Conservation (phyloP, 129 eudicot genomes). For the Flaveria bidentis region DNA sequence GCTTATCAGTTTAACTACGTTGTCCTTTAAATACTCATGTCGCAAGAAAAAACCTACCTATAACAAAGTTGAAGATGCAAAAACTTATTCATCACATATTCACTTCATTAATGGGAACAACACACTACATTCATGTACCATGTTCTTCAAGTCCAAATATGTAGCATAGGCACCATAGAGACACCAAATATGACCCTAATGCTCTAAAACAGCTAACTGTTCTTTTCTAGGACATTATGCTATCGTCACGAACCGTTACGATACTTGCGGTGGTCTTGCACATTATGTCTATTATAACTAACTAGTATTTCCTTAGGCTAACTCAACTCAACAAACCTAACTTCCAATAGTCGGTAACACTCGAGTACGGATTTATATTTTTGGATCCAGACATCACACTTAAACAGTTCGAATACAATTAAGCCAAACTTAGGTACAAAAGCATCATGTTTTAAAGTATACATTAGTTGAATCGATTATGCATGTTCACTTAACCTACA, state of each 20-base stretch:
- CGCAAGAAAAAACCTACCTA: neutral
- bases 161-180: neutral
- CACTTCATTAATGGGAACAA: neutral
- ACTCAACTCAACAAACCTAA: neutral
- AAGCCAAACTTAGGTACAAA: constrained; percentile 20
- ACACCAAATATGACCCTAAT: neutral
- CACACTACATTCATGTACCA: neutral
- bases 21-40: neutral
- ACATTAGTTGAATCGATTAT: constrained; percentile 11
- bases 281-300: neutral
- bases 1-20: constrained; percentile 6
- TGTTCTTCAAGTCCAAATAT: neutral
- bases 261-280: neutral
- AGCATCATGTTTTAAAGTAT: neutral
- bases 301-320: constrained; percentile 5
- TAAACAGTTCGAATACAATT: constrained; percentile 19
- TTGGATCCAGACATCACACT: constrained; percentile 17
- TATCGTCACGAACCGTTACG: constrained; percentile 1
- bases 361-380: constrained; percentile 14
- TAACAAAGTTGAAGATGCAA: constrained; percentile 7
- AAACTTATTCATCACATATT: neutral
- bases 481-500: constrained; percentile 21
- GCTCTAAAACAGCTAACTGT: neutral
- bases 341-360: constrained; percentile 5
- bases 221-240: neutral